Percentiles rank a stretch among this genome's conserved stretches.
Conservation (phyloP, 148 eudicot genomes). For the Rheum nobile region DNA sequence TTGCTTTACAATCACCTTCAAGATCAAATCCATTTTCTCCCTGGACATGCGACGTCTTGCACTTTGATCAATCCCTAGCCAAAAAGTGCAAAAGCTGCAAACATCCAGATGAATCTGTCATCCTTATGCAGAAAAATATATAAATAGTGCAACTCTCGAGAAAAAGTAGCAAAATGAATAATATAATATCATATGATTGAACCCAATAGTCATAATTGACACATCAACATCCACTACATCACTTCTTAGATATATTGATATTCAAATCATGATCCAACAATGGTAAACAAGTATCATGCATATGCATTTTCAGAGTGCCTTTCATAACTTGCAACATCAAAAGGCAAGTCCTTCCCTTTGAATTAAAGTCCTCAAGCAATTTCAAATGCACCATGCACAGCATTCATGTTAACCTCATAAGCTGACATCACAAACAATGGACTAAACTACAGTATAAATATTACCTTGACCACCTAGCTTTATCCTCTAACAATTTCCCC, state of each 20-base stretch:
- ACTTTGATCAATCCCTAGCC: conserved; percentile 74
- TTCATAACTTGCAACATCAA: background rate
- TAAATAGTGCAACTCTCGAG: background rate
- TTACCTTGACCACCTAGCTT: conserved; percentile 91
- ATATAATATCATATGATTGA: background rate
- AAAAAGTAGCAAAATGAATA: background rate
- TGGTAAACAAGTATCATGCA: background rate
- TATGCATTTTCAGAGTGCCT: background rate
- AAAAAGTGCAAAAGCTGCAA: conserved; percentile 81
- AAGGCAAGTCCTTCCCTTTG: background rate
- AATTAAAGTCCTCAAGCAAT: background rate
- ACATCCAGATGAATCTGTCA: conserved; percentile 5
- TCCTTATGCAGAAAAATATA: background rate
- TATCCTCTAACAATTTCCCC: conserved; percentile 75
- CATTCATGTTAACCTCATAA: background rate
- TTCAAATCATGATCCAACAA: background rate
- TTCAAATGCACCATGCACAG: background rate
- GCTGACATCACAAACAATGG: background rate
- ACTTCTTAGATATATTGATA: background rate
- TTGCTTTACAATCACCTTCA: conserved; percentile 67
- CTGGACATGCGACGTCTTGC: conserved; percentile 68
- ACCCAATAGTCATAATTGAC: background rate
- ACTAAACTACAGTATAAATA: background rate
- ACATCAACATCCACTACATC: background rate
- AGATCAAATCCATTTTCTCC: conserved; percentile 68